Evolutionary conservation across 257 asterid genomes (phyloP), one percentile per base, ranked within the genome.

Genomic region (Nicotiana obtusifolia): DNA sequence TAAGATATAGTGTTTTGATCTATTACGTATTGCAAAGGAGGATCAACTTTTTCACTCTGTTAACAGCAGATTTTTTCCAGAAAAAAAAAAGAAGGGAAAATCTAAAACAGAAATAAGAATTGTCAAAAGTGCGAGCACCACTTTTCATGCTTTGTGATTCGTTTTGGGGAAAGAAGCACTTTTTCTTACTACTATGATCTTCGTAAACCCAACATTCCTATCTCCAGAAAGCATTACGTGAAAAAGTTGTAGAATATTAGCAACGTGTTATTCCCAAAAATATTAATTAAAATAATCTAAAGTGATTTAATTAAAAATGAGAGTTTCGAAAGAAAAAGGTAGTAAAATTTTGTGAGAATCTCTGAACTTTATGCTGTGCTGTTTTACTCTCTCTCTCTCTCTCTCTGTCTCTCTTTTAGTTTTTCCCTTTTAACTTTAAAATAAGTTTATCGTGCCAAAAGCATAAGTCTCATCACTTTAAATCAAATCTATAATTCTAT

Each of bases 111-210:
- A 86, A 84, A 82, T 81, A 85, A 81, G 88, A 84, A 86, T 83
- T 84, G 83, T 24, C 41, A 35, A 84, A 84, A 83, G 85, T 10
- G 73, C n/a, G n/a, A 83, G 89, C 92, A 84, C 90, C 81, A 81
- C 89, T 89, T 89, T 93, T 89, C 77, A 93, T 93, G 93, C 85
- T 81, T 84, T 84, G 86, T 84, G 88, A 90, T 84, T 87, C 89
- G 87, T 89, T 90, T 88, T 82, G 89, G 88, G 80, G 87, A 89
- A 17, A 86, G 89, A 87, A 81, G 81, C 75, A 81, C 84, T 78
- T 84, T 89, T 77, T 79, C 79, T 66, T n/a, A 19, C 20, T 76
- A 79, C 82, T 84, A 85, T 91, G 90, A 89, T 88, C 88, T 90
- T 83, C 64, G 85, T 84, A 86, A 84, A 59, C 85, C 90, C 88